Percentiles rank a stretch among this genome's conserved stretches.
Evolutionary conservation across 2,329 filamentous ascomycete genomes (phyloP).

Genomic region (Neofusicoccum kwambonambiense): DNA sequence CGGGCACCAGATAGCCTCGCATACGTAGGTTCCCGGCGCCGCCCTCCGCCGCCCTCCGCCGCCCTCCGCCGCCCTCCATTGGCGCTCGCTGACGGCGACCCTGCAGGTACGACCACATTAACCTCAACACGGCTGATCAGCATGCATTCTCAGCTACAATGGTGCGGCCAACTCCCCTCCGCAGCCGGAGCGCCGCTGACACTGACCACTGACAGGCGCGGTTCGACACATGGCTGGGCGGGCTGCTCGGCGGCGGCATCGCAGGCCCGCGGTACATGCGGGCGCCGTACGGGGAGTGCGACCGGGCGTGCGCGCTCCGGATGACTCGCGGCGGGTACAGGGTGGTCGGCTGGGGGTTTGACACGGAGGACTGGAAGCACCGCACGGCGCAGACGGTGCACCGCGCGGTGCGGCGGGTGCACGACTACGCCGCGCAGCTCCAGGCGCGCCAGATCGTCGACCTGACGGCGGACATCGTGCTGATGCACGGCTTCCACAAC

Average conservation of each 20-base stretch:
- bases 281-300: neutral
- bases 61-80: neutral
- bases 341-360: neutral
- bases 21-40: neutral
- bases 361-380: neutral
- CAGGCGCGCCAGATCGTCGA: neutral
- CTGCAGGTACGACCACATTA: neutral
- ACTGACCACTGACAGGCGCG: neutral
- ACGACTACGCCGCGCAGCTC: neutral
- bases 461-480: neutral
- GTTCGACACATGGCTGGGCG: neutral
- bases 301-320: neutral
- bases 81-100: too few species aligned
- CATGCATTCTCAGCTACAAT: neutral
- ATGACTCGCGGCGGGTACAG: neutral
- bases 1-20: neutral
- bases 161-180: neutral
- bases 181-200: neutral
- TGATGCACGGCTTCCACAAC: neutral
- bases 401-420: neutral
- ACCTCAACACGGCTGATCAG: neutral
- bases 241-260: neutral
- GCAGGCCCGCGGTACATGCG: neutral
- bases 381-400: neutral
- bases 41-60: neutral